phyloP scores from a whole-genome alignment of 352 stramenopile species.

The Globisporangium mamillatum region DNA sequence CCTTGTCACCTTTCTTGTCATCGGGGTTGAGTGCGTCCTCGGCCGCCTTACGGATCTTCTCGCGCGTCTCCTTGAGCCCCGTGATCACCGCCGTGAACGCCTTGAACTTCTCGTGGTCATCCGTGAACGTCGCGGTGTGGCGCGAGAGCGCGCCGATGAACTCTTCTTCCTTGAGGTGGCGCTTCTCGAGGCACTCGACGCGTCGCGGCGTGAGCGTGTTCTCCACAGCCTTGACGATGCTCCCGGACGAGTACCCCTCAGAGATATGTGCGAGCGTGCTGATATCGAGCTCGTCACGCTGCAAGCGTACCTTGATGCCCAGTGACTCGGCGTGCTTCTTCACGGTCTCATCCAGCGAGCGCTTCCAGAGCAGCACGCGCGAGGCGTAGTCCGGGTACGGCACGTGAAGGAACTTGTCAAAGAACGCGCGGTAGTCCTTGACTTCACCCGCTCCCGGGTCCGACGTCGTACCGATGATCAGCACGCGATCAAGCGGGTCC shows the following conservation, averaged over 20 bases:
- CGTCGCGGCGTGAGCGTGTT: slow-evolving; percentile 77
- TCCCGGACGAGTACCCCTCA: slow-evolving; percentile 88
- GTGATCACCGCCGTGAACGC: slow-evolving; percentile 72
- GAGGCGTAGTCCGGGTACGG: slow-evolving; percentile 91
- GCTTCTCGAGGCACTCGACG: slow-evolving; percentile 75
- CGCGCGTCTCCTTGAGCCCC: slow-evolving; percentile 67
- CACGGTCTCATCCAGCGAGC: slow-evolving; percentile 63
- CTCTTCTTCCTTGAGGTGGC: slow-evolving; percentile 77
- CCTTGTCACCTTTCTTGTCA: slow-evolving; percentile 69
- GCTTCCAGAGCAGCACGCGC: slow-evolving; percentile 88
- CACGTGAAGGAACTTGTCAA: slow-evolving; percentile 93
- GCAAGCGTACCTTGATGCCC: slow-evolving; percentile 23
- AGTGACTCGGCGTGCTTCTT: slow-evolving; percentile 29
- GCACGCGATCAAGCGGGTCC: slow-evolving; percentile 85
- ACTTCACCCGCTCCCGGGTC: slow-evolving; percentile 80
- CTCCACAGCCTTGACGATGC: slow-evolving; percentile 75
- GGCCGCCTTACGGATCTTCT: slow-evolving; percentile 61
- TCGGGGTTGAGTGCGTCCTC: slow-evolving; percentile 56
- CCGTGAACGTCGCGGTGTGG: slow-evolving; percentile 57
- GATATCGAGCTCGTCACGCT: slow-evolving; percentile 69
- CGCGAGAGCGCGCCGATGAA: slow-evolving; percentile 80
- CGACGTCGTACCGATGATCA: slow-evolving; percentile 89
- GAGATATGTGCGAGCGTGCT: slow-evolving; percentile 90
- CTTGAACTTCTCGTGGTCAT: slow-evolving; percentile 78
- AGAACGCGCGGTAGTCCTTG: slow-evolving; percentile 87